phyloP scores from a whole-genome alignment of 495 filamentous ascomycete species.

The Penicillium robsamsonii region DNA sequence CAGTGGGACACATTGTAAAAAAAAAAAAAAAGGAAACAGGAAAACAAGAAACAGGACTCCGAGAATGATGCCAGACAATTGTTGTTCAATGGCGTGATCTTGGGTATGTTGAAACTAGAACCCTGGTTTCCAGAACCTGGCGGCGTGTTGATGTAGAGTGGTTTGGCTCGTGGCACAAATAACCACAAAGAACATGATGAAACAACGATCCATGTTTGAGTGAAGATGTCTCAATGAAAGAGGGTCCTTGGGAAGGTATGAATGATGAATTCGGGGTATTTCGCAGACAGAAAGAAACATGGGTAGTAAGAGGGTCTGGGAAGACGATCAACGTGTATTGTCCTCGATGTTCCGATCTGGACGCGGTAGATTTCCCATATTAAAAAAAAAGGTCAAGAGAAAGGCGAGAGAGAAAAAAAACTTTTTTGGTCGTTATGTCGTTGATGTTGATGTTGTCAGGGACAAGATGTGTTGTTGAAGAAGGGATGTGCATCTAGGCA shows the following conservation, averaged over 20 bases:
- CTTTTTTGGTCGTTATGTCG: slow-evolving; percentile 35
- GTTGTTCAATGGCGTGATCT: slow-evolving; percentile 19
- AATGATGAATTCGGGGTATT: slow-evolving; percentile 2
- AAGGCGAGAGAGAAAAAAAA: slow-evolving; percentile 19
- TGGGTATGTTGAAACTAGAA: slow-evolving; percentile 1
- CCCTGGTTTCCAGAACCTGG: slow-evolving; percentile 20
- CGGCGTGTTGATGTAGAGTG: not conserved
- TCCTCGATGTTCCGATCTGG: slow-evolving; percentile 7
- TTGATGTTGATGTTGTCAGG: slow-evolving; percentile 16
- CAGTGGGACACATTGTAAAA: not conserved
- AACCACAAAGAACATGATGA: slow-evolving; percentile 4
- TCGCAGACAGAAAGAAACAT: slow-evolving; percentile 8
- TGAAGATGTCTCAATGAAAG: not conserved
- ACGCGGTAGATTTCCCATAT: slow-evolving; percentile 8
- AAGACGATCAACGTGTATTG: not conserved
- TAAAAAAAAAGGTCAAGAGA: slow-evolving; percentile 15
- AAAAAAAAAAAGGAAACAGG: not conserved
- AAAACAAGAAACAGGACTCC: slow-evolving; percentile 20
- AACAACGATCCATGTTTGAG: slow-evolving; percentile 18
- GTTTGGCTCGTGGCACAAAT: slow-evolving; percentile 4
- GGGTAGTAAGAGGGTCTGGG: slow-evolving; percentile 1
- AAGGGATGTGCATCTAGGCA: slow-evolving; percentile 26
- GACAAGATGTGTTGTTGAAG: not conserved
- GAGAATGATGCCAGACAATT: slow-evolving; percentile 18
- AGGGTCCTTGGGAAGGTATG: not conserved